Evolutionary conservation across 345 rosid genomes (phyloP).

Genomic region (Cardamine chenopodiifolia): DNA sequence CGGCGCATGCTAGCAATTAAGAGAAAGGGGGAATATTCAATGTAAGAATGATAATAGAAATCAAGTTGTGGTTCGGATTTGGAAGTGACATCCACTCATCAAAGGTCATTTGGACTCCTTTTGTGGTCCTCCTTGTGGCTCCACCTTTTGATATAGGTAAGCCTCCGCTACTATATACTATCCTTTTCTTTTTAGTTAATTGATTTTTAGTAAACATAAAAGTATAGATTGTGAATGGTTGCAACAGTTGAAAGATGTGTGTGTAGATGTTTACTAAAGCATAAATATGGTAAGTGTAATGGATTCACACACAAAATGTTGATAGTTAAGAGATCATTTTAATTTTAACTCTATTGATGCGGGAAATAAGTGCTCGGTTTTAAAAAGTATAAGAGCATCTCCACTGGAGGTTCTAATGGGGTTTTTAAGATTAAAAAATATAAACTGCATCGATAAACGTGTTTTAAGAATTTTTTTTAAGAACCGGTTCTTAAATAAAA

Average conservation of each 20-base stretch:
- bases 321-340: not conserved
- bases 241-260: slow-evolving; percentile 20
- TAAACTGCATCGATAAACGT: too few relatives aligned
- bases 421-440: too few relatives aligned
- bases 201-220: not conserved
- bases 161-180: slow-evolving; percentile 19
- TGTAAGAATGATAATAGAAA: slow-evolving; percentile 26
- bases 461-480: too few relatives aligned
- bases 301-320: not conserved
- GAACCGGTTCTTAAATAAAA: too few relatives aligned
- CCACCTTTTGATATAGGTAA: slow-evolving; percentile 22
- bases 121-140: slow-evolving; percentile 36
- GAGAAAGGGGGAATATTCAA: slow-evolving; percentile 9
- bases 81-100: slow-evolving; percentile 41
- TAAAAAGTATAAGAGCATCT: not conserved
- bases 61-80: slow-evolving; percentile 30
- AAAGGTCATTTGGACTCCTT: slow-evolving; percentile 31
- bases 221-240: slow-evolving; percentile 6
- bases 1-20: slow-evolving; percentile 16
- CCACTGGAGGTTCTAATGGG: too few relatives aligned
- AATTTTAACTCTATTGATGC: not conserved
- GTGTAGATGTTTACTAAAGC: not conserved
- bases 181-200: slow-evolving; percentile 13
- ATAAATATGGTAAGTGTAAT: slow-evolving; percentile 7
- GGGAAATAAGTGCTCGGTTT: not conserved